Percentiles rank a stretch among this genome's conserved stretches.
Conservation (phyloP, 176 grass and related monocot genomes). For the Pontederia crassipes region DNA sequence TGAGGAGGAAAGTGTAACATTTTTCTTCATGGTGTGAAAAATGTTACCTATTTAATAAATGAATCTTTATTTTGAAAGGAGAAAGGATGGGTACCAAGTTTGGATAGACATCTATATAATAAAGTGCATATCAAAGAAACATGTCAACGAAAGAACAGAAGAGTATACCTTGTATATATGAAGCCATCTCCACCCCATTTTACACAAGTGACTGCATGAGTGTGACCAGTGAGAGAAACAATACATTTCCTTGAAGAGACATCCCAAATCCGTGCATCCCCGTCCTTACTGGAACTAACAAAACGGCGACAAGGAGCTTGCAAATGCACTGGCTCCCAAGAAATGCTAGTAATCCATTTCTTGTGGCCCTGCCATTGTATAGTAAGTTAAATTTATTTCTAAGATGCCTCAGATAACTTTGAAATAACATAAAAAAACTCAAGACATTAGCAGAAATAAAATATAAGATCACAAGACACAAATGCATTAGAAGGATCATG, state of each 20-base stretch:
- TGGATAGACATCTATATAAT: too few species aligned
- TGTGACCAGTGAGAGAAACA: constrained; percentile 80
- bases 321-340: constrained; percentile 93
- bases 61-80: too few species aligned
- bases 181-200: constrained; percentile 95
- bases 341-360: constrained; percentile 95
- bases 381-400: not conserved
- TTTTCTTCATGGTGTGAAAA: not conserved
- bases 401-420: not conserved
- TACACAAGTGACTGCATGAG: constrained; percentile 79
- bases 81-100: too few species aligned
- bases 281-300: constrained; percentile 94
- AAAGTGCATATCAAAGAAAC: not conserved
- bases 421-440: not conserved
- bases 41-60: too few species aligned
- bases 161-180: constrained; percentile 88
- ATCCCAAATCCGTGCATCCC: constrained; percentile 94
- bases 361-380: constrained; percentile 53
- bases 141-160: not conserved
- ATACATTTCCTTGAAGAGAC: constrained; percentile 58
- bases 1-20: too few species aligned
- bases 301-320: constrained; percentile 78
- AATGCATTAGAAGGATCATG: too few species aligned
- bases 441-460: not conserved
- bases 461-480: too few species aligned